A percentile compares a stretch with the other conserved stretches of the same genome.
Evolutionary conservation across 768 basidiomycete genomes (phyloP).

Genomic region (Trametes meyenii): DNA sequence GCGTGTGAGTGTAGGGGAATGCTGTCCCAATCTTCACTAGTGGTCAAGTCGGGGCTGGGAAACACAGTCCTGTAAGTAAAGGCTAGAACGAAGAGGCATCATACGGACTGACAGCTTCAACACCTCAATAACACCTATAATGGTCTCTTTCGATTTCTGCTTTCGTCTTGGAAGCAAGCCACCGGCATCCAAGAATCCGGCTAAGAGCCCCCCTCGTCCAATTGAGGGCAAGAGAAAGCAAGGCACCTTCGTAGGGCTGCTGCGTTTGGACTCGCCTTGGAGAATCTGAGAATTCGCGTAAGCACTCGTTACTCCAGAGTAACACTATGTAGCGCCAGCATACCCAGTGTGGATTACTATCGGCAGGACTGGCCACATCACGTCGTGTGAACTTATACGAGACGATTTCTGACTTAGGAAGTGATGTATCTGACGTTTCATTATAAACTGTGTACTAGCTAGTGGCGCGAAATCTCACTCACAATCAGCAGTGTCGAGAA

Average conservation of each 20-base stretch:
- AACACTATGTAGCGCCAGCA: not conserved
- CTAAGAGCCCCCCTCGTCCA: constrained; percentile 42
- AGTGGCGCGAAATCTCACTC: constrained; percentile 41
- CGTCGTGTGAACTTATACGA: constrained; percentile 34
- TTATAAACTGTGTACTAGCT: not conserved
- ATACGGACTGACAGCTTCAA: constrained; percentile 54
- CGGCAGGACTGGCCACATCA: constrained; percentile 19
- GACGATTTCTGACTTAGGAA: constrained; percentile 42
- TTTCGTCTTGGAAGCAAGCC: constrained; percentile 42
- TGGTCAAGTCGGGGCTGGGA: constrained; percentile 53
- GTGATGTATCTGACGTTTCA: constrained; percentile 33
- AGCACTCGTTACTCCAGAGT: not conserved
- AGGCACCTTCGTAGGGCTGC: constrained; percentile 48
- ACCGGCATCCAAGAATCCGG: constrained; percentile 50
- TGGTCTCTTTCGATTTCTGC: constrained; percentile 40
- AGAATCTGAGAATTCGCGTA: constrained; percentile 1
- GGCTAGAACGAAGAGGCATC: not conserved
- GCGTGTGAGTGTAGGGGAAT: constrained; percentile 48
- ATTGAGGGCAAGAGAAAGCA: constrained; percentile 47
- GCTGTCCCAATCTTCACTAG: constrained; percentile 54
- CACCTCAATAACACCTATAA: constrained; percentile 52
- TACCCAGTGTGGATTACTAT: constrained; percentile 45
- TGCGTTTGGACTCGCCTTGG: constrained; percentile 32
- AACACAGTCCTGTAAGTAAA: not conserved
- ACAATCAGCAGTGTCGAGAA: constrained; percentile 68